Conservation (phyloP, 2,329 filamentous ascomycete species). For the Fusarium sambucinum region DNA sequence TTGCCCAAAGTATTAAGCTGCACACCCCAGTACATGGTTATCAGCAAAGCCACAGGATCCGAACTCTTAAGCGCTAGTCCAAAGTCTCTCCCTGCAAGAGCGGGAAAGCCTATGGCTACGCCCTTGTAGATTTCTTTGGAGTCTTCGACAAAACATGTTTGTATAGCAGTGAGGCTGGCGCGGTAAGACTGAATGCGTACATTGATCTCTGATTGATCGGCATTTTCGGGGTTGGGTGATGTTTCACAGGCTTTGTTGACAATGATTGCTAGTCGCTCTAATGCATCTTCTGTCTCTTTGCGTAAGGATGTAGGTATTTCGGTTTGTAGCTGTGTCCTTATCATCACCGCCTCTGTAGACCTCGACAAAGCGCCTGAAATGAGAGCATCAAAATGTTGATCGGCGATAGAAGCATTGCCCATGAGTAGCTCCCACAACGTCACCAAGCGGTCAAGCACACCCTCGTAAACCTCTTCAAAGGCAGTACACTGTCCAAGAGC, state of each 20-base stretch:
- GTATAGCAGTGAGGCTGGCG: constrained; percentile 49
- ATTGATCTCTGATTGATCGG: constrained; percentile 3
- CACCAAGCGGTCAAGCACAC: constrained; percentile 33
- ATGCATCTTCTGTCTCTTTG: constrained; percentile 17
- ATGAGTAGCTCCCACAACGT: constrained; percentile 41
- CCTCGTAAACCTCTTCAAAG: constrained; percentile 24
- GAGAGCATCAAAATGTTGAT: constrained; percentile 34
- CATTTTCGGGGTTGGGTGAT: not conserved
- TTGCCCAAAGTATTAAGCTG: constrained; percentile 47
- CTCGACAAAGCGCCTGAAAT: constrained; percentile 34
- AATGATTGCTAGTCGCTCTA: constrained; percentile 17
- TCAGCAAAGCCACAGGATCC: constrained; percentile 54
- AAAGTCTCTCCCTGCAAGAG: constrained; percentile 50
- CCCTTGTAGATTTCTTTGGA: constrained; percentile 49
- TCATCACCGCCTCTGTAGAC: constrained; percentile 30
- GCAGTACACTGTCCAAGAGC: constrained; percentile 41
- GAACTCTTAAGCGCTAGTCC: constrained; percentile 46
- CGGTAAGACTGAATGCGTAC: constrained; percentile 24
- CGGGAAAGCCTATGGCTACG: constrained; percentile 51
- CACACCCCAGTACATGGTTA: constrained; percentile 55
- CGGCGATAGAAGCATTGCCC: constrained; percentile 36
- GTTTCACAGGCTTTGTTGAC: constrained; percentile 32
- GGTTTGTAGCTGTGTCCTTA: constrained; percentile 19
- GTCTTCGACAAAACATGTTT: constrained; percentile 53
- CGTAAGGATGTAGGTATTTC: constrained; percentile 8